Conservation (phyloP, 176 grass and related monocot species). For the Eremochloa ophiuroides region DNA sequence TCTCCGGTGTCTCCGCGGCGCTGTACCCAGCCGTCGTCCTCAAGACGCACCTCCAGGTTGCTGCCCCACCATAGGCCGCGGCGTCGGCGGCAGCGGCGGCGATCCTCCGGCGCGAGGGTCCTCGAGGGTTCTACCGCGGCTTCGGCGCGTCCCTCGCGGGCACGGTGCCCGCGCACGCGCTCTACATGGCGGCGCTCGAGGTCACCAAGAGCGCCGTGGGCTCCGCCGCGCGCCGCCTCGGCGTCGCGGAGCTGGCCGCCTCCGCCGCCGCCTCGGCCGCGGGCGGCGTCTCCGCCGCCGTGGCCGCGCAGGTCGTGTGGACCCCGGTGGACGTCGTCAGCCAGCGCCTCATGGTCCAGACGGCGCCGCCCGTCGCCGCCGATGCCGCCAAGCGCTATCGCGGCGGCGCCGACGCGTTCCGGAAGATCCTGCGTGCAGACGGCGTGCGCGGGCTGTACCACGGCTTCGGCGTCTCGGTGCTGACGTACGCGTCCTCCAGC, state of each 20-base stretch:
- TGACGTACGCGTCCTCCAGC: constrained; percentile 93
- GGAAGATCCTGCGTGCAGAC: constrained; percentile 68
- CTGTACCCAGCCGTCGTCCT: constrained; percentile 89
- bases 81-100: constrained; percentile 33
- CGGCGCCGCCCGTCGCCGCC: neutral
- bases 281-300: constrained; percentile 58
- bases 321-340: constrained; percentile 87
- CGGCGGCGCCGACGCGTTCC: constrained; percentile 62
- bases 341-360: constrained; percentile 94
- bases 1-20: constrained; percentile 83
- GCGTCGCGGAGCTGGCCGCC: constrained; percentile 62
- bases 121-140: constrained; percentile 78
- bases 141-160: constrained; percentile 89
- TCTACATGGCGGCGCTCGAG: constrained; percentile 97
- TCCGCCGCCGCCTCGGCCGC: constrained; percentile 42
- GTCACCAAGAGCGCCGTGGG: constrained; percentile 85
- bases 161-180: constrained; percentile 78
- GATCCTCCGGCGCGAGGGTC: constrained; percentile 75
- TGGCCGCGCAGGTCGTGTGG: constrained; percentile 90
- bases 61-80: constrained; percentile 40
- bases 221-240: constrained; percentile 53
- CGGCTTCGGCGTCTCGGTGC: constrained; percentile 89
- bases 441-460: constrained; percentile 82
- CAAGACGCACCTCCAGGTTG: constrained; percentile 87
- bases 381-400: too few species aligned